A percentile compares a stretch with the other conserved stretches of the same genome.
phyloP scores from a whole-genome alignment of 306 rosid species.

The Sophora flavescens region DNA sequence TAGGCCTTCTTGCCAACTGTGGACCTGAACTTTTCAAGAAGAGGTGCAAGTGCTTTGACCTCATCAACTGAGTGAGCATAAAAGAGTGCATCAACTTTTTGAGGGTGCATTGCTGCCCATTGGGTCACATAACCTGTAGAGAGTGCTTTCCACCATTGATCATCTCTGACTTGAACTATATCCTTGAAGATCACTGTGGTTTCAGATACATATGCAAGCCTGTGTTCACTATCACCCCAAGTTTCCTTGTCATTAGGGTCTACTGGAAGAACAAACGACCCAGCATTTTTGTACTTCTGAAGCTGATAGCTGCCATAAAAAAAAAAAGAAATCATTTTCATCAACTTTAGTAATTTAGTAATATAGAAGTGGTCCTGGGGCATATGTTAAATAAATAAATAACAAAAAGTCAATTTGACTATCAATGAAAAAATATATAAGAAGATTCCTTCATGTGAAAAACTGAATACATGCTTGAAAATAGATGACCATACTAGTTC shows the following conservation, averaged over 20 bases:
- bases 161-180: conserved; percentile 90
- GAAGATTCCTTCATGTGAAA: too few species aligned
- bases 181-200: conserved; percentile 97
- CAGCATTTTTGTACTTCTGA: conserved; percentile 91
- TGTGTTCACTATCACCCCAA: conserved; percentile 98
- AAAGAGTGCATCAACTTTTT: conserved; percentile 88
- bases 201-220: conserved; percentile 95
- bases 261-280: conserved; percentile 90
- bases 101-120: conserved; percentile 98
- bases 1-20: conserved; percentile 88
- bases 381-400: not conserved
- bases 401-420: too few species aligned
- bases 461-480: too few species aligned
- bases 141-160: conserved; percentile 98
- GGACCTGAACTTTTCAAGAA: conserved; percentile 84
- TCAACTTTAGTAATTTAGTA: not conserved
- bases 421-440: too few species aligned
- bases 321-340: not conserved
- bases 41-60: conserved; percentile 82
- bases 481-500: too few species aligned
- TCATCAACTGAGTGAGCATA: conserved; percentile 86
- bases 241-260: conserved; percentile 91
- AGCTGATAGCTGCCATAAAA: conserved; percentile 81
- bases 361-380: not conserved
- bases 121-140: conserved; percentile 89